Evolutionary conservation across 1,139 yeast species (phyloP).

Genomic region (Suhomyces chickasaworum): DNA sequence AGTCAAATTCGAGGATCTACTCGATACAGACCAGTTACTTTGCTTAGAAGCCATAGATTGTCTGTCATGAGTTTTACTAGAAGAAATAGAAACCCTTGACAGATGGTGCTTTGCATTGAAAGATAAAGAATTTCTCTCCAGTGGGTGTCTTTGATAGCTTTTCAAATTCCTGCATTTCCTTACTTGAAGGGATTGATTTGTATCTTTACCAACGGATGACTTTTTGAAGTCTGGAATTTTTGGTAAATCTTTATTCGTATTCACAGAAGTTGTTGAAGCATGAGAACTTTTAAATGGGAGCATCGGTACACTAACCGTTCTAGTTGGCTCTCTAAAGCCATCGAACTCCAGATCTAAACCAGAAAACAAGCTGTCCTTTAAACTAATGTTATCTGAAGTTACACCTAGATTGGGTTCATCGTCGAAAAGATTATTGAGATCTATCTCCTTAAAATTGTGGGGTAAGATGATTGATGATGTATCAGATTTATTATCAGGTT

Average conservation of each 20-base stretch:
- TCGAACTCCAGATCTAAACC: constrained; percentile 10
- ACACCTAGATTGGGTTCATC: constrained; percentile 9
- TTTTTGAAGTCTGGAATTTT: constrained; percentile 3
- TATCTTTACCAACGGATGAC: not conserved
- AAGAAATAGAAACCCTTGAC: not conserved
- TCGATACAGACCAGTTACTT: constrained; percentile 7
- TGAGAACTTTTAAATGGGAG: not conserved
- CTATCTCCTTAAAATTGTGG: not conserved
- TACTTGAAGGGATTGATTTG: constrained; percentile 4
- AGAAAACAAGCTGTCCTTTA: constrained; percentile 15
- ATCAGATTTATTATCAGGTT: constrained; percentile 1
- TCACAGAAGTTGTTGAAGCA: constrained; percentile 4
- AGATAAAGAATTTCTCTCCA: constrained; percentile 6
- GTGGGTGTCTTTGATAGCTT: constrained; percentile 11
- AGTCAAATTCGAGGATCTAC: constrained; percentile 6
- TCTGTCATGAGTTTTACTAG: constrained; percentile 6
- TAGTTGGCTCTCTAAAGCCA: constrained; percentile 5
- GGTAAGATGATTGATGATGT: constrained; percentile 8
- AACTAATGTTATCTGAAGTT: constrained; percentile 9
- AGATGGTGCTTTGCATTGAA: not conserved
- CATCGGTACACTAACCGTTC: constrained; percentile 11
- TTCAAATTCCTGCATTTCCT: constrained; percentile 17
- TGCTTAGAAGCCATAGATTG: constrained; percentile 10
- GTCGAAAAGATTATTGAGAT: constrained; percentile 1
- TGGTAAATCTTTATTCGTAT: constrained; percentile 14